Base-by-base conservation (phyloP, 2,329 filamentous ascomycete species). In the Huntiella savannae region DNA sequence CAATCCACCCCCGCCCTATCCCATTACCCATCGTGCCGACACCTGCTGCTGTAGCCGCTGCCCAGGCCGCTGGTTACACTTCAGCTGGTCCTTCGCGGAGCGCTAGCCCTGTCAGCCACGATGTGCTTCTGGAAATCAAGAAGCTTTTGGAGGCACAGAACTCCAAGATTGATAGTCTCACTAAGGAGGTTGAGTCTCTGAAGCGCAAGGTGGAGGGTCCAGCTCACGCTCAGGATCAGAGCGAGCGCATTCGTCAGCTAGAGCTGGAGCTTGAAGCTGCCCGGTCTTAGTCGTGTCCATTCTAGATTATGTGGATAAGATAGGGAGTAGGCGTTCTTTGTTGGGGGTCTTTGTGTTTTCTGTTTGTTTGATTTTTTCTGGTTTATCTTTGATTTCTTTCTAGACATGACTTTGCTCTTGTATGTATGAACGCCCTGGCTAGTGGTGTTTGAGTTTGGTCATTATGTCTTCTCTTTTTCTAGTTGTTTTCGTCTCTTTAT, bases 111-210 rank as follows among this genome's bases (percentile, higher is more conserved):
- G 51, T 51, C 5, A 67, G 84, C 10, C 75, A 79, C 55, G 66
- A 74, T 28, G 76, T 79, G 4, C 70, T 94, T 38, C 67, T 73
- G 34, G 73, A 87, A 55, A 91, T 93, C 63, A 88, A 83, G 63
- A 75, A 74, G 65, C 75, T 85, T 53, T 82, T 94, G 57, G 75
- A 68, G 51, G 68, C 73, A n/a, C 82, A 94, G 63, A 81, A 73
- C 43, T 71, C 82, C 57, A 79, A 86, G 60, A 85, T 92, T 54
- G 69, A 69, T 43, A 67, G 69, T 22, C 64, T 93, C 41, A 73
- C 81, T 2, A 62, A 66, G 28, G 83, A 92, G 60, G 78, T 93
- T 11, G 84, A 91, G 57, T 71, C 73, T 12, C 68, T 95, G 54
- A 93, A 92, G 72, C 75, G 75, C 62, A 81, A 77, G 60, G 69